Evolutionary conservation across 2,329 filamentous ascomycete genomes (phyloP).

Genomic region (Hypoxylon sp.): DNA sequence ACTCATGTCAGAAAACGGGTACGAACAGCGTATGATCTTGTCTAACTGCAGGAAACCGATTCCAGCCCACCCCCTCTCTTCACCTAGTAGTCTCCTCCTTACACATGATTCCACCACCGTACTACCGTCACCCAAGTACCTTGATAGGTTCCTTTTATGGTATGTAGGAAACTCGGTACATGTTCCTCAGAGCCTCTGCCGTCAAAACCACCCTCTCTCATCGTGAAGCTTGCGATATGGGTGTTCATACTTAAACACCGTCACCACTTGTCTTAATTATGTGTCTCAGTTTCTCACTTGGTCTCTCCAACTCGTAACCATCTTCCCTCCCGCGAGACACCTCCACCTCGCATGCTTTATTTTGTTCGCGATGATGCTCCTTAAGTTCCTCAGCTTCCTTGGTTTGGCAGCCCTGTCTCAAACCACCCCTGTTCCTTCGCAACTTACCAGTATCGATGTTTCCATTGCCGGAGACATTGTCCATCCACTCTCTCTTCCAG

Average conservation of each 20-base stretch:
- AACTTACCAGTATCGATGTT: background rate
- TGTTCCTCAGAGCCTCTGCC: background rate
- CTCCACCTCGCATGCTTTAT: background rate
- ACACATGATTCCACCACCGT: background rate
- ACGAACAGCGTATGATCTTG: background rate
- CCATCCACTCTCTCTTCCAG: constrained; percentile 39
- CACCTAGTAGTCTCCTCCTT: background rate
- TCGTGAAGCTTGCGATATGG: background rate
- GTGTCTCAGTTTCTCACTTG: constrained; percentile 11
- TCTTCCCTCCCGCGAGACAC: background rate
- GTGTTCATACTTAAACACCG: constrained; percentile 1
- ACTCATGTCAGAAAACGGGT: background rate
- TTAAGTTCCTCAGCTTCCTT: constrained; percentile 25
- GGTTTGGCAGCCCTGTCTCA: constrained; percentile 28
- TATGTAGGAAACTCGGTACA: background rate
- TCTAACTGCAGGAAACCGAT: background rate
- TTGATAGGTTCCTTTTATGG: background rate
- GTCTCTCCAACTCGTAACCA: background rate
- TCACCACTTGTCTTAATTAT: constrained; percentile 9
- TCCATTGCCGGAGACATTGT: constrained; percentile 2
- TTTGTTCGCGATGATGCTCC: constrained; percentile 20
- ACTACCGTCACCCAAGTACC: background rate
- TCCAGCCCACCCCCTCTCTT: constrained; percentile 1
- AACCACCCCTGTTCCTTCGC: constrained; percentile 11
- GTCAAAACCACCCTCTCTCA: background rate